phyloP scores from a whole-genome alignment of 192 early-diverging fungal species.

The Pilobolus umbonatus region DNA sequence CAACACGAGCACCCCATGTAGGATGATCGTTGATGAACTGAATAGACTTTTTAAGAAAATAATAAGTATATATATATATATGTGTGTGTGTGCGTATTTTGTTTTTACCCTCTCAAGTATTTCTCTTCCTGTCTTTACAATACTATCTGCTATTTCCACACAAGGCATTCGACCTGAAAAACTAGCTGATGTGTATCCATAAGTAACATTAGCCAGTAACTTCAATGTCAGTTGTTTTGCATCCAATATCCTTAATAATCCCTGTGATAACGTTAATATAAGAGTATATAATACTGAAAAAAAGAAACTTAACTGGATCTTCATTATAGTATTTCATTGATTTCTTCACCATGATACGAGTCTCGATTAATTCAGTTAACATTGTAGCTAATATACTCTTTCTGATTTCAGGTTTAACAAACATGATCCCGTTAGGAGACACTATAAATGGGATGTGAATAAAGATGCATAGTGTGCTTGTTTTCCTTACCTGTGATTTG shows the following conservation, averaged over 20 bases:
- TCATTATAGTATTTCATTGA: constrained; percentile 70
- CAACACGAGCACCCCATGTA: constrained; percentile 74
- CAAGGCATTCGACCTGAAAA: constrained; percentile 91
- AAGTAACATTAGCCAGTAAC: constrained; percentile 90
- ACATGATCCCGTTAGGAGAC: constrained; percentile 81
- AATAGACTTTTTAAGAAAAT: constrained; percentile 39
- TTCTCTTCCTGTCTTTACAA: constrained; percentile 82
- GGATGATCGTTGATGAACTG: constrained; percentile 53
- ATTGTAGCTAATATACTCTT: constrained; percentile 75
- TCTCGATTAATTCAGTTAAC: constrained; percentile 84
- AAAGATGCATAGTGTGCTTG: neutral
- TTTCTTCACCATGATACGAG: constrained; percentile 85
- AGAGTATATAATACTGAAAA: neutral
- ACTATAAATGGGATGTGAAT: constrained; percentile 37
- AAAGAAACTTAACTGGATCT: constrained; percentile 40
- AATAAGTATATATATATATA: neutral
- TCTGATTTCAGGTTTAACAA: constrained; percentile 81
- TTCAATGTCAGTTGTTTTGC: constrained; percentile 85
- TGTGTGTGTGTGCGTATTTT: neutral
- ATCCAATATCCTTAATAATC: constrained; percentile 64
- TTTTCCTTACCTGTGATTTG: constrained; percentile 53
- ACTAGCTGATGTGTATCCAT: constrained; percentile 80
- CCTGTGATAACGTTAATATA: constrained; percentile 21
- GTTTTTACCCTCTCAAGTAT: constrained; percentile 59
- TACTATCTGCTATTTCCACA: constrained; percentile 85